A percentile compares a stretch with the other conserved stretches of the same genome.
phyloP scores from a whole-genome alignment of 2,329 filamentous ascomycete genomes.

The Stagonosporopsis cucurbitacearum region DNA sequence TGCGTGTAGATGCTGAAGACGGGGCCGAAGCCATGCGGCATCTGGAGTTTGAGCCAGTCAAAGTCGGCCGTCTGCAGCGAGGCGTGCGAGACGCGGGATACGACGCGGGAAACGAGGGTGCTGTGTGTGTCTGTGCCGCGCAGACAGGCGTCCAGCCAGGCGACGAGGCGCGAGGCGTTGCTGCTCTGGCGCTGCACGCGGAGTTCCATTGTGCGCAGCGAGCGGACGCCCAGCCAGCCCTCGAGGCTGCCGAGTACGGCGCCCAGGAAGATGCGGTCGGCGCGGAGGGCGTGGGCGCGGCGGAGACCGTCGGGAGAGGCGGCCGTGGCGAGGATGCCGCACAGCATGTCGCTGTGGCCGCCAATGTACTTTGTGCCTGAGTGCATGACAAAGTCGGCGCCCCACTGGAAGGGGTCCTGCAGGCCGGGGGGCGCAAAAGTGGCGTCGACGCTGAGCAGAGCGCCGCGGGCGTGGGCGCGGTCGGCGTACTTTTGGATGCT shows the following conservation, averaged over 20 bases:
- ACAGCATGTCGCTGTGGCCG: slow-evolving; percentile 92
- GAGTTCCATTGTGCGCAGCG: slow-evolving; percentile 83
- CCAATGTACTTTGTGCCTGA: slow-evolving; percentile 95
- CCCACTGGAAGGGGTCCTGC: slow-evolving; percentile 81
- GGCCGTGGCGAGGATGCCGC: slow-evolving; percentile 77
- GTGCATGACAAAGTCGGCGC: slow-evolving; percentile 89
- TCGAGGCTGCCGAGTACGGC: slow-evolving; percentile 88
- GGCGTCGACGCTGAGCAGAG: slow-evolving; percentile 81
- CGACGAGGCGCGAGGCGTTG: slow-evolving; percentile 72
- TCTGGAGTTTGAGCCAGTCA: slow-evolving; percentile 80
- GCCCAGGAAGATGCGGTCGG: slow-evolving; percentile 79
- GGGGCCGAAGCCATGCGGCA: slow-evolving; percentile 88
- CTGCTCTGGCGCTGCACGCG: slow-evolving; percentile 78
- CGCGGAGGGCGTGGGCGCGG: slow-evolving; percentile 59
- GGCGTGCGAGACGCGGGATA: slow-evolving; percentile 75
- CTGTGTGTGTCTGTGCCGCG: slow-evolving; percentile 37
- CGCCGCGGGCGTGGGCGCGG: slow-evolving; percentile 74
- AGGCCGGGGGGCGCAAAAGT: slow-evolving; percentile 93
- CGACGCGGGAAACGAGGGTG: slow-evolving; percentile 58
- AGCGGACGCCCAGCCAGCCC: slow-evolving; percentile 88
- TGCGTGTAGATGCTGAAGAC: slow-evolving; percentile 80
- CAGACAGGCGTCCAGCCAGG: slow-evolving; percentile 69
- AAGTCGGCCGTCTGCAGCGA: slow-evolving; percentile 72
- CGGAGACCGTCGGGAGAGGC: slow-evolving; percentile 39
- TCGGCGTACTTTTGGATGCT: slow-evolving; percentile 74